These are phyloP conservation scores for Podila epicladia DNA, from an alignment of 192 early-diverging fungal genomes.

Conservation along the genomic window DNA sequence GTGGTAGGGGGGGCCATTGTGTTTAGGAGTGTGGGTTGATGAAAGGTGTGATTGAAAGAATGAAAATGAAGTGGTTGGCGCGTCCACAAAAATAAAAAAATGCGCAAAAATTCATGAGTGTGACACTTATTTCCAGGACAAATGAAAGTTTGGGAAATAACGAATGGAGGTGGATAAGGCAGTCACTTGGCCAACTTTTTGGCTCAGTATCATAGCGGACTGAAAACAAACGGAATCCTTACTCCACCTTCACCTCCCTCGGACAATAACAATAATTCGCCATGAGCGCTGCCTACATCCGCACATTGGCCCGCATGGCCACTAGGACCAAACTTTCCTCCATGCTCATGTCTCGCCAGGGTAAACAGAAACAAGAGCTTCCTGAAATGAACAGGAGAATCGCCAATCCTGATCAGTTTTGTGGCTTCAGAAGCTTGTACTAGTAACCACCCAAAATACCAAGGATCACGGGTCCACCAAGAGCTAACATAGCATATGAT, in stretches of 20 bases:
- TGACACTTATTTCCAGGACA: too few species aligned
- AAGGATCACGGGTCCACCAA: neutral
- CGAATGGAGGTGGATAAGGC: too few species aligned
- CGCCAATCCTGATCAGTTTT: neutral
- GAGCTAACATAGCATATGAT: neutral
- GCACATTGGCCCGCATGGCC: slow-evolving; percentile 39
- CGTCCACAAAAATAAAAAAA: neutral
- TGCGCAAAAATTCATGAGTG: neutral
- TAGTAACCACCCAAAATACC: neutral
- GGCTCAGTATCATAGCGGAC: too few species aligned
- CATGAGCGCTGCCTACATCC: slow-evolving; percentile 23
- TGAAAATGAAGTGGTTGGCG: neutral
- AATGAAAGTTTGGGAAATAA: too few species aligned
- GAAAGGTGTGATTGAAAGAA: neutral
- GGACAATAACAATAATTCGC: neutral
- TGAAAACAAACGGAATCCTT: too few species aligned
- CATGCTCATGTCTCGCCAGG: slow-evolving; percentile 23
- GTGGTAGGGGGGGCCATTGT: neutral
- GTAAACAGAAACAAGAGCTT: slow-evolving; percentile 6
- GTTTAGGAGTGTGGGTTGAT: neutral
- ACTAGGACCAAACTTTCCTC: slow-evolving; percentile 17
- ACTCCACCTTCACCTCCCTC: neutral
- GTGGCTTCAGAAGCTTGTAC: too few species aligned
- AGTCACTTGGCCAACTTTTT: too few species aligned
- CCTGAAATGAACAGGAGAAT: too few species aligned